Conservation (phyloP, 2,329 filamentous ascomycete genomes). For the Trichoderma aggressivum region DNA sequence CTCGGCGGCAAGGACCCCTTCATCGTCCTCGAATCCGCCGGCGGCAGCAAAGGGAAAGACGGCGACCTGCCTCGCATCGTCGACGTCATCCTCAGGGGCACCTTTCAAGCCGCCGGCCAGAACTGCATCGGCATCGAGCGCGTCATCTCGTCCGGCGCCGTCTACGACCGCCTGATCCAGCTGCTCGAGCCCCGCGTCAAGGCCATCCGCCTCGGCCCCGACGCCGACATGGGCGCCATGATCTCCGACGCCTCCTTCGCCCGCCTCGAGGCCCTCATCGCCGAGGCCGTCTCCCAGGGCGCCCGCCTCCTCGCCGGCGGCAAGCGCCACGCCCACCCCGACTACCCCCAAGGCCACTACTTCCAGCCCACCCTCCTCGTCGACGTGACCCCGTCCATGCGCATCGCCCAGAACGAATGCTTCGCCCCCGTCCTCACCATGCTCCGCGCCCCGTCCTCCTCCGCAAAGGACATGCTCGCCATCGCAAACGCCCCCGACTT, state of each 20-base stretch:
- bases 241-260: slow-evolving; percentile 76
- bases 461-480: slow-evolving; percentile 60
- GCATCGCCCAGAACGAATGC: slow-evolving; percentile 83
- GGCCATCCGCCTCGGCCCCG: slow-evolving; percentile 70
- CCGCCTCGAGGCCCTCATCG: slow-evolving; percentile 71
- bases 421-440: slow-evolving; percentile 89
- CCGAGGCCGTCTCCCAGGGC: slow-evolving; percentile 72
- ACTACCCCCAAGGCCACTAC: slow-evolving; percentile 78
- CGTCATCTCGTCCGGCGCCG: slow-evolving; percentile 73
- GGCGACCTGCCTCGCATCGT: slow-evolving; percentile 67
- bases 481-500: slow-evolving; percentile 84
- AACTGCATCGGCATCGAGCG: slow-evolving; percentile 98
- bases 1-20: slow-evolving; percentile 94
- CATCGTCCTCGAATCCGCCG: slow-evolving; percentile 78
- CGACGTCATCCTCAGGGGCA: slow-evolving; percentile 83
- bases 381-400: slow-evolving; percentile 84
- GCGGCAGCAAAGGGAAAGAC: slow-evolving; percentile 19
- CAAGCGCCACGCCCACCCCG: slow-evolving; percentile 65
- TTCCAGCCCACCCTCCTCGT: slow-evolving; percentile 86
- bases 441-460: slow-evolving; percentile 66
- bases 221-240: slow-evolving; percentile 83
- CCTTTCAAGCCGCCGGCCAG: slow-evolving; percentile 92
- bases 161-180: slow-evolving; percentile 70
- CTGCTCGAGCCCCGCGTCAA: slow-evolving; percentile 71
- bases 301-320: slow-evolving; percentile 82